phyloP scores from a whole-genome alignment of 2,329 filamentous ascomycete species.

The Cercospora sp. region DNA sequence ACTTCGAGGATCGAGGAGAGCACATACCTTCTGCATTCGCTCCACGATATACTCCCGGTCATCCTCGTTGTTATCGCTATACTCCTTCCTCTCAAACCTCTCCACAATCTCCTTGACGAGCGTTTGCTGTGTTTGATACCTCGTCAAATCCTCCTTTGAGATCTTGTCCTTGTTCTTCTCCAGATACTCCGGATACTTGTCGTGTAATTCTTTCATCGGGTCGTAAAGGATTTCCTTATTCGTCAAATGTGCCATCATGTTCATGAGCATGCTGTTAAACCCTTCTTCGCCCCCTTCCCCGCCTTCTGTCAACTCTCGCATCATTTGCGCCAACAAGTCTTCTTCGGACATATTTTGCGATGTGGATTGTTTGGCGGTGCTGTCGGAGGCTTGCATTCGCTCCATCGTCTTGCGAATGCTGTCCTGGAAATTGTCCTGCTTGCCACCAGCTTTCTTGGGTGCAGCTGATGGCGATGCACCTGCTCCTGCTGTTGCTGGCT shows the following conservation, averaged over 20 bases:
- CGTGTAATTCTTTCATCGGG: constrained; percentile 94
- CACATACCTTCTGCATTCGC: constrained; percentile 88
- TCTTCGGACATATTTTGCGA: constrained; percentile 57
- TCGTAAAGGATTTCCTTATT: constrained; percentile 98
- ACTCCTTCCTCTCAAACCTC: constrained; percentile 81
- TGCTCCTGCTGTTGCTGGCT: constrained; percentile 23
- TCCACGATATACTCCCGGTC: constrained; percentile 94
- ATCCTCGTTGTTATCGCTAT: constrained; percentile 75
- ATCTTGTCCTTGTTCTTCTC: constrained; percentile 71
- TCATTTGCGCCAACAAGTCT: constrained; percentile 86
- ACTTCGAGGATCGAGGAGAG: background rate
- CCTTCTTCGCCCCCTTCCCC: constrained; percentile 71
- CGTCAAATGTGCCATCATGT: constrained; percentile 98
- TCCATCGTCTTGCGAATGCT: constrained; percentile 94
- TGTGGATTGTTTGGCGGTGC: constrained; percentile 78
- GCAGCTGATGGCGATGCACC: background rate
- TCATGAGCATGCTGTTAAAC: constrained; percentile 90
- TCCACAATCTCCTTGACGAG: constrained; percentile 83
- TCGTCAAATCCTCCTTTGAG: constrained; percentile 67
- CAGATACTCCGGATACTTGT: constrained; percentile 91
- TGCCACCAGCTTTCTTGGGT: constrained; percentile 12
- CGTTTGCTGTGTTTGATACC: constrained; percentile 77
- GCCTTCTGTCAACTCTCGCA: constrained; percentile 79
- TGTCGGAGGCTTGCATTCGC: constrained; percentile 86
- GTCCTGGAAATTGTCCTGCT: constrained; percentile 72